Conservation (phyloP, 352 stramenopile genomes). For the Thalassiosira oceanica region DNA sequence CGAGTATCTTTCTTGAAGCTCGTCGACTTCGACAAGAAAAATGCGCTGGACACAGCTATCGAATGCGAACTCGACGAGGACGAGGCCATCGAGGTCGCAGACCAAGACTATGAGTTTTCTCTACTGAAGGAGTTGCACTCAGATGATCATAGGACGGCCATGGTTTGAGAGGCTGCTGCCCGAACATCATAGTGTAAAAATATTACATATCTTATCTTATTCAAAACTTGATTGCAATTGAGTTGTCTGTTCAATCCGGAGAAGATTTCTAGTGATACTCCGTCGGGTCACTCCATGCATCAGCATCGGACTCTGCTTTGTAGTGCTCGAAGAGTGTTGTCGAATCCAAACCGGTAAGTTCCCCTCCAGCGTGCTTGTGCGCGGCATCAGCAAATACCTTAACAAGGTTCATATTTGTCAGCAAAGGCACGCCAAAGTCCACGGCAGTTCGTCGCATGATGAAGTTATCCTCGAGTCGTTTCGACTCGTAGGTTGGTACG, state of each 20-base stretch:
- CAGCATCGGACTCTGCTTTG: conserved; percentile 86
- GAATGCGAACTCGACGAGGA: conserved; percentile 45
- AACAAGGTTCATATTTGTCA: conserved; percentile 99
- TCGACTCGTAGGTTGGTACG: conserved; percentile 85
- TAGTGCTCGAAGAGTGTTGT: conserved; percentile 98
- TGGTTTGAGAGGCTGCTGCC: too few species aligned
- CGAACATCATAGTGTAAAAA: too few species aligned
- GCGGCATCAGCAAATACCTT: conserved; percentile 90
- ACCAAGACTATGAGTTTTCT: conserved; percentile 41
- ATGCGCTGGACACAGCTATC: conserved; percentile 26
- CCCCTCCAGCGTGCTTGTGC: conserved; percentile 88
- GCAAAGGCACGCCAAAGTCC: conserved; percentile 96
- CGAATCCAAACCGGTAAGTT: conserved; percentile 90
- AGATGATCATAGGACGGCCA: conserved; percentile 41
- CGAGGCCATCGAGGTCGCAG: conserved; percentile 43
- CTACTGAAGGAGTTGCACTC: conserved; percentile 44
- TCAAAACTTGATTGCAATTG: too few species aligned
- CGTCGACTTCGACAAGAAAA: conserved; percentile 67
- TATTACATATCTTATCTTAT: too few species aligned
- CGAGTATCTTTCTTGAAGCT: conserved; percentile 59
- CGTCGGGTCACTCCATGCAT: conserved; percentile 91
- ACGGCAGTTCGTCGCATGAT: conserved; percentile 93
- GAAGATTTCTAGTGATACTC: conserved; percentile 91
- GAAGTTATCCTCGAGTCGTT: conserved; percentile 88
- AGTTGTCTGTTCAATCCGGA: not conserved